Base-by-base conservation (phyloP, 805 yeast genomes). In the Dipodascus albidus region DNA sequence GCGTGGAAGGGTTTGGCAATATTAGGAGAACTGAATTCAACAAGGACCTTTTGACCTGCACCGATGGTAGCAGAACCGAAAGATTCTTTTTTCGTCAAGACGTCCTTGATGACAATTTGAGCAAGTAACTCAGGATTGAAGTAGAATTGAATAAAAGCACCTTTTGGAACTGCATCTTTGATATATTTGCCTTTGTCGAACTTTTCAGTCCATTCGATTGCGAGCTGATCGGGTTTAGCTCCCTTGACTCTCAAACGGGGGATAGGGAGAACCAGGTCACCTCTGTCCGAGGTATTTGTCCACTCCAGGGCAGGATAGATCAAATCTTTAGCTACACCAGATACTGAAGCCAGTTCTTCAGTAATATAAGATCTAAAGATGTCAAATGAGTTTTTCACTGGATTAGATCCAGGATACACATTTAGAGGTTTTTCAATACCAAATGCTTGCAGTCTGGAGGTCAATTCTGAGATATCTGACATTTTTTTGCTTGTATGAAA, bases 1-100 rank as follows among this genome's bases (percentile, higher is more conserved):
- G 99, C 99, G 67, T 93, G 99, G 85, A 93, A 93, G 11, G 99
- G 99, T 73, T 93, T 93, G 59, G 99, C 99, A 65, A 93, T 91
- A 71, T 93, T 93, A 59, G 99, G 99, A 35, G 98, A 90, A 1
- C 96, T 87, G 65, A 93, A 93, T 70, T 93, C 99, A 62, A 93
- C 77, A 48, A 89, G 63, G 17, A 85, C 76, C 58, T 75, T 83
- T 72, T 88, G 85, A 58, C 81, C 82, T 44, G 70, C 70, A 54
- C 93, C 96, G 53, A 86, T 62, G 50, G 89, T 87, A 61, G 83
- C 74, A 49, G 81, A 71, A 60, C 99, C 99, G 68, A 80, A 93
- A 42, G 75, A 71, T 2, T 66, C 64, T 53, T 74, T 75, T 68
- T 84, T 77, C 51, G 72, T 71, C 60, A 90, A 76, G 47, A 83